Evolutionary conservation across 768 basidiomycete species (phyloP), one percentile per base, ranked within the genome.

Genomic region (Russula vinacea): DNA sequence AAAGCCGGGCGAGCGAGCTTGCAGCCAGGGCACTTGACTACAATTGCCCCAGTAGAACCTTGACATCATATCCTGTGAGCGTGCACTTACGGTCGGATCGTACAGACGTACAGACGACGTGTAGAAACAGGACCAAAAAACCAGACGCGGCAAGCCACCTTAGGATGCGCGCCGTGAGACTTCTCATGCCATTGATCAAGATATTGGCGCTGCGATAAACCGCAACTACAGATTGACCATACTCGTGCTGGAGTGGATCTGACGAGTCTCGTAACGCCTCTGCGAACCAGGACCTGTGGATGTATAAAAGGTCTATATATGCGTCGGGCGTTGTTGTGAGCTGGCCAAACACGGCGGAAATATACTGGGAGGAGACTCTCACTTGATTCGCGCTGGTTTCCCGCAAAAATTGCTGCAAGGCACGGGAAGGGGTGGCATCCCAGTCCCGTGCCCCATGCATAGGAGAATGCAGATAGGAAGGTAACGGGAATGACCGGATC

Each of bases 81-180:
- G 16, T 8, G 39, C 8, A 8, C 7, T 22, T 24, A n/a, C 52
- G 16, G 29, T 5, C 24, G 39, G 26, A 37, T 52, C 44, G 11
- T 58, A 6, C 45, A 50, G 54, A 16, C 79, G 55, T 68, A 83
- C 83, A 60, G 81, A 81, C 19, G 83, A 74, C 3, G 81, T 79
- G 63, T 80, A 83, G 51, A 80, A 70, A 1, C 74, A 74, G 0
- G 81, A 79, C 83, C 83, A 84, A 70, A 83, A 82, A 77, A 81
- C 80, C 82, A 83, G 10, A 74, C 70, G 44, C 72, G 68, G 29
- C 75, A 69, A 8, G 75, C 70, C 3, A 74, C 70, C 13, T 58
- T 67, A 13, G 76, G 77, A 68, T 80, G 77, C 26, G 74, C 70
- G 8, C 60, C 60, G 77, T 79, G 35, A 83, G 61, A 14, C 73